phyloP scores from a whole-genome alignment of 805 yeast genomes.

The Monosporozyma yasuniensis region DNA sequence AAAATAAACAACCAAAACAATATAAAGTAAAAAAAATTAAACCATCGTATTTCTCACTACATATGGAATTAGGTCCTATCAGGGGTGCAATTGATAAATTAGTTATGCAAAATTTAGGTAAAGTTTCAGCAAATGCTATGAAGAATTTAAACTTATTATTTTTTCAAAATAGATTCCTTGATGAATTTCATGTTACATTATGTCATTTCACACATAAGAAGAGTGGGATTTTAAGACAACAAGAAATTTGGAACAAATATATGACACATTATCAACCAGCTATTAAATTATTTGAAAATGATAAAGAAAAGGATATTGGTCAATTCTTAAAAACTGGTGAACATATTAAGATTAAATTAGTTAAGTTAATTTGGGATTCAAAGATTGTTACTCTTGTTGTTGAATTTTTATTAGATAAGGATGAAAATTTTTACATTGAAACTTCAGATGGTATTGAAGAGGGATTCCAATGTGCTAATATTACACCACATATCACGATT shows the following conservation, averaged over 20 bases:
- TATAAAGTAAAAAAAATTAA: slow-evolving; percentile 10
- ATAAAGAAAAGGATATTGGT: slow-evolving; percentile 2
- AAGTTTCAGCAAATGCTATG: neutral
- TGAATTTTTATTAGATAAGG: slow-evolving; percentile 12
- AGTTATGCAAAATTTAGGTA: neutral
- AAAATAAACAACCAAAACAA: slow-evolving; percentile 5
- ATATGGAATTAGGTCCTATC: slow-evolving; percentile 8
- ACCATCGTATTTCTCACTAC: slow-evolving; percentile 39
- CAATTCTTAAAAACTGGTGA: slow-evolving; percentile 14
- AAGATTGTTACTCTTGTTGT: slow-evolving; percentile 49
- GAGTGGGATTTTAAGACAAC: slow-evolving; percentile 21
- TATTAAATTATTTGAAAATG: slow-evolving; percentile 3
- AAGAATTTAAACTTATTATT: slow-evolving; percentile 1
- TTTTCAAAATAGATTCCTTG: slow-evolving; percentile 35
- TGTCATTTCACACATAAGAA: slow-evolving; percentile 38
- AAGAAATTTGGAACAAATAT: slow-evolving; percentile 24
- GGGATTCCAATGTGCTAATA: slow-evolving; percentile 32
- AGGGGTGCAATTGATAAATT: neutral
- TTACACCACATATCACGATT: slow-evolving; percentile 61
- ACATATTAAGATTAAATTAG: slow-evolving; percentile 35
- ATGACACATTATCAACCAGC: slow-evolving; percentile 14
- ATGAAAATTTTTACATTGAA: slow-evolving; percentile 7
- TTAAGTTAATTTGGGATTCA: slow-evolving; percentile 41
- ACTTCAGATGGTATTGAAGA: slow-evolving; percentile 8
- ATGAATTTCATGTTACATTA: slow-evolving; percentile 59